phyloP scores from a whole-genome alignment of 441 rosid genomes.

The Euphorbia schlechtendalii region DNA sequence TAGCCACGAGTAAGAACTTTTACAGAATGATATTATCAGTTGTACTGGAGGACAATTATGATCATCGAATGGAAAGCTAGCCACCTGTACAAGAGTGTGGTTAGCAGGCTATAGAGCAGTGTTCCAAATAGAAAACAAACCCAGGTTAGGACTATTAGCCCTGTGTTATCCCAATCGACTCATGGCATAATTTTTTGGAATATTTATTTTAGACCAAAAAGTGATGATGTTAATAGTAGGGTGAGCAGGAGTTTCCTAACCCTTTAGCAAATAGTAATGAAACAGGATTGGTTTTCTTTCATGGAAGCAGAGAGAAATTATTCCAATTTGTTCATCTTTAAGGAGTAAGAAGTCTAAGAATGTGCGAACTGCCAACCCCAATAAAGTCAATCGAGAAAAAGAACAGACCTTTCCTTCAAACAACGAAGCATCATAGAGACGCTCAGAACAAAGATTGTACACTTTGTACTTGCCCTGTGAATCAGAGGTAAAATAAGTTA shows the following conservation, averaged over 20 bases:
- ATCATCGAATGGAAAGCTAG: constrained; percentile 96
- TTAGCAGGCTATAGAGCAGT: background rate
- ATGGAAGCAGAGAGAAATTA: background rate
- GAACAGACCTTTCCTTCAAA: constrained; percentile 85
- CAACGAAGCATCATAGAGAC: constrained; percentile 83
- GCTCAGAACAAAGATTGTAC: constrained; percentile 90
- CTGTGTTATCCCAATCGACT: background rate
- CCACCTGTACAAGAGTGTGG: constrained; percentile 53
- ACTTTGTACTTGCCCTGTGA: constrained; percentile 87
- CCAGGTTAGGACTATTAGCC: background rate
- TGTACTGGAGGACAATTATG: constrained; percentile 97
- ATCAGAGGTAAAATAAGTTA: constrained; percentile 3
- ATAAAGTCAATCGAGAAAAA: background rate
- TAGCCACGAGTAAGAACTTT: constrained; percentile 94
- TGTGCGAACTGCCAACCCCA: background rate
- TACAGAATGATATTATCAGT: constrained; percentile 75
- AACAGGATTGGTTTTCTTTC: background rate
- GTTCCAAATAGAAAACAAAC: background rate
- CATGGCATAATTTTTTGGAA: background rate
- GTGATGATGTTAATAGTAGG: background rate
- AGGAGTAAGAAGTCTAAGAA: background rate
- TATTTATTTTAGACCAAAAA: background rate
- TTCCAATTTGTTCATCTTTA: background rate
- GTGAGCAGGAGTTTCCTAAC: background rate
- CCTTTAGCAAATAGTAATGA: background rate